Percentiles rank a stretch among this genome's conserved stretches.
Conservation (phyloP, 331 rosid genomes). For the Malus hybrid region DNA sequence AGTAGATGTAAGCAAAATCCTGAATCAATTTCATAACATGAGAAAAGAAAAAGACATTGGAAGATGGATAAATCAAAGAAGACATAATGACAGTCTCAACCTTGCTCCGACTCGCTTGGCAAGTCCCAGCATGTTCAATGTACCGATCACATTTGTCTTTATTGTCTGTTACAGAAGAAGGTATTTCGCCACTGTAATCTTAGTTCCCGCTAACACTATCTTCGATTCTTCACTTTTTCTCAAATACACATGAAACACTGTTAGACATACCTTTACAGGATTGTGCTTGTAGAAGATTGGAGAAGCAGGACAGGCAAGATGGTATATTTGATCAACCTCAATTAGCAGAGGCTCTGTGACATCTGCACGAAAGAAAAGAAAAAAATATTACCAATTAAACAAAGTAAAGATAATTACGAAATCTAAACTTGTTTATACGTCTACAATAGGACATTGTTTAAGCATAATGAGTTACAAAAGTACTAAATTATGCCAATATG, state of each 20-base stretch:
- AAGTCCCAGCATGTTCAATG: constrained; percentile 50
- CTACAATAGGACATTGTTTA: neutral
- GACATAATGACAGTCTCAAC: constrained; percentile 8
- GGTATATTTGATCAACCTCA: constrained; percentile 49
- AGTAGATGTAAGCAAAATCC: constrained; percentile 52
- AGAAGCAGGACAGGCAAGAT: constrained; percentile 1
- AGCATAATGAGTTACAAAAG: neutral
- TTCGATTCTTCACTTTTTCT: neutral
- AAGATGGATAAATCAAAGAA: neutral
- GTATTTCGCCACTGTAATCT: neutral
- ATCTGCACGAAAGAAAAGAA: constrained; percentile 11
- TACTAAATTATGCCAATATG: neutral
- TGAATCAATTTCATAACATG: constrained; percentile 13
- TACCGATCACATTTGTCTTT: constrained; percentile 49
- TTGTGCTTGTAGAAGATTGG: constrained; percentile 44
- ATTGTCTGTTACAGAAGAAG: constrained; percentile 28
- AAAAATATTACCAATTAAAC: neutral
- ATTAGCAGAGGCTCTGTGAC: constrained; percentile 40
- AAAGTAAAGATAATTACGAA: neutral
- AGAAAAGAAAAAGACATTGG: neutral
- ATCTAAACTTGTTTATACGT: neutral
- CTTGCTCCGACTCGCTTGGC: constrained; percentile 55
- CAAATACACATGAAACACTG: neutral
- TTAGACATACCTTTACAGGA: constrained; percentile 34
- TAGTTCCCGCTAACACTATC: neutral